Evolutionary conservation across 2,329 filamentous ascomycete species (phyloP).

Genomic region (Leptosphaerulina australis): DNA sequence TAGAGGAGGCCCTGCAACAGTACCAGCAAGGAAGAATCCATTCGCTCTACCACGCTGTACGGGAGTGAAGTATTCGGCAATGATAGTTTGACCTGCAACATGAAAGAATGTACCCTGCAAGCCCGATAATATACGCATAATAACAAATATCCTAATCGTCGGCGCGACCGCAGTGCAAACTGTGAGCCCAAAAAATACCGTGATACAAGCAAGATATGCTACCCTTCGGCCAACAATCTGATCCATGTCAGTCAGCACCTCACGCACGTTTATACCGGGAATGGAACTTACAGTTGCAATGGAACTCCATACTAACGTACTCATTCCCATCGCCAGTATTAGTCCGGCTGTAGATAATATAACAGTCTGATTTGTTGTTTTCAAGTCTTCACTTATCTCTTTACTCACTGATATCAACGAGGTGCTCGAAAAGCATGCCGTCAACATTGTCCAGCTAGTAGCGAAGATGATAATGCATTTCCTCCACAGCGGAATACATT

Average conservation of each 20-base stretch:
- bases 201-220: constrained; percentile 19
- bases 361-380: constrained; percentile 35
- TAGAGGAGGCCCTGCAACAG: constrained; percentile 52
- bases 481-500: constrained; percentile 20
- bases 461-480: constrained; percentile 52
- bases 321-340: constrained; percentile 25
- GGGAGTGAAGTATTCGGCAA: constrained; percentile 30
- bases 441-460: constrained; percentile 52
- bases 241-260: neutral
- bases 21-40: constrained; percentile 53
- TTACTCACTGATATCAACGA: constrained; percentile 49
- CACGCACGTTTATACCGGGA: too few relatives aligned
- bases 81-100: constrained; percentile 25
- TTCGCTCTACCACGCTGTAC: constrained; percentile 52
- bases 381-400: constrained; percentile 50
- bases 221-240: constrained; percentile 22
- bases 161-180: constrained; percentile 22
- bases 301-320: constrained; percentile 23
- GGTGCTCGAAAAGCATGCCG: constrained; percentile 52
- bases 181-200: constrained; percentile 20
- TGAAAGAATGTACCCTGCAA: constrained; percentile 26
- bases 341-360: constrained; percentile 23
- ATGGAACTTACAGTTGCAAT: constrained; percentile 15
- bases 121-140: constrained; percentile 23
- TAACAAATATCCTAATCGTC: constrained; percentile 19